These are phyloP conservation scores for Ceratocystiopsis brevicomis DNA, from an alignment of 2,329 filamentous ascomycete species.

Conservation along the genomic window DNA sequence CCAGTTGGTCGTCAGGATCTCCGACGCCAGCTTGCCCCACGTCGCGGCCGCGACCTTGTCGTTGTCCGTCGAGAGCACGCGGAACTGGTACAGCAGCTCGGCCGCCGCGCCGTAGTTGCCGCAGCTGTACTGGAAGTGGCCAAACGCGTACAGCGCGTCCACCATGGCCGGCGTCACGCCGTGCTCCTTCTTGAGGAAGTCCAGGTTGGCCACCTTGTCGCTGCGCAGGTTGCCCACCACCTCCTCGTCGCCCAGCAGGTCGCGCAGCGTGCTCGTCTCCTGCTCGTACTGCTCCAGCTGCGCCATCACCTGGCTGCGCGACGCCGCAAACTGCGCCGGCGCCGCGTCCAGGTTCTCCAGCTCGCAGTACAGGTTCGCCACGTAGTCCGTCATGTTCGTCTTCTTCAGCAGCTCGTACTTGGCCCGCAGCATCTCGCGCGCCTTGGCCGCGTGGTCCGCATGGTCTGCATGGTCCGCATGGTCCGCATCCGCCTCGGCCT, in stretches of 20 bases:
- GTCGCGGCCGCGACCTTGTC: conserved; percentile 91
- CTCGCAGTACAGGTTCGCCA: conserved; percentile 78
- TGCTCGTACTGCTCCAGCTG: conserved; percentile 70
- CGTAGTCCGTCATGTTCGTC: conserved; percentile 98
- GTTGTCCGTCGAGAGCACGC: conserved; percentile 92
- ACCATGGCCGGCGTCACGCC: conserved; percentile 89
- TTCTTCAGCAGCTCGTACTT: conserved; percentile 90
- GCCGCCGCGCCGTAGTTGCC: conserved; percentile 81
- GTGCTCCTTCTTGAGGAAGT: conserved; percentile 92
- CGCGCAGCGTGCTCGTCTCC: conserved; percentile 73
- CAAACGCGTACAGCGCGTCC: conserved; percentile 85
- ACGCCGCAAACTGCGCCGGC: conserved; percentile 71
- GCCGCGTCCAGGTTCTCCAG: conserved; percentile 61
- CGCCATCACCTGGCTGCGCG: conserved; percentile 73
- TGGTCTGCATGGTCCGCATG: conserved; percentile 14
- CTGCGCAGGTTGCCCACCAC: conserved; percentile 80
- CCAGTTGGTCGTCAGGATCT: conserved; percentile 92
- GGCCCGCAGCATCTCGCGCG: conserved; percentile 57
- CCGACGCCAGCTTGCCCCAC: conserved; percentile 93
- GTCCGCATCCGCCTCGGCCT: conserved; percentile 36
- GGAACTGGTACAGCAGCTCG: conserved; percentile 92
- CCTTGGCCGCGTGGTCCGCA: conserved; percentile 21
- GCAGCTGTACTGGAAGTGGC: conserved; percentile 94
- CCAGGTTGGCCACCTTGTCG: conserved; percentile 98
- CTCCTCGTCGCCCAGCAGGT: conserved; percentile 69